phyloP scores from a whole-genome alignment of 805 yeast species.

The Lachancea thermotolerans region DNA sequence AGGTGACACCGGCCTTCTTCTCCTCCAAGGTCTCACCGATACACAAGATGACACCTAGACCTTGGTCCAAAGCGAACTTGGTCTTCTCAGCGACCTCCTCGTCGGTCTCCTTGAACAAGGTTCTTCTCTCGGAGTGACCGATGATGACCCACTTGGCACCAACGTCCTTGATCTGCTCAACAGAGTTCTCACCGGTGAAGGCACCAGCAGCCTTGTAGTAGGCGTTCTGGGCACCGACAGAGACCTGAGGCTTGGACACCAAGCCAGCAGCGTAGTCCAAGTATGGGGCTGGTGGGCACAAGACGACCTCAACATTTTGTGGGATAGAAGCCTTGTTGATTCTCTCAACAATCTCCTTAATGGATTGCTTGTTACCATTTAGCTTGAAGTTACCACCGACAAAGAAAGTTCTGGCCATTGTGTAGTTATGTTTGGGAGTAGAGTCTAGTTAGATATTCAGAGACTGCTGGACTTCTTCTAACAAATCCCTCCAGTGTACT shows the following conservation, averaged over 20 bases:
- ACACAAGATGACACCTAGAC: constrained; percentile 88
- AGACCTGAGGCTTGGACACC: constrained; percentile 65
- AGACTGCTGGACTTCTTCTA: not conserved
- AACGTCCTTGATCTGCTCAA: constrained; percentile 79
- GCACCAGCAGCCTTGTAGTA: constrained; percentile 90
- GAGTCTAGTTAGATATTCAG: not conserved
- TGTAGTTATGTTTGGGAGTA: constrained; percentile 1
- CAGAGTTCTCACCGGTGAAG: constrained; percentile 94
- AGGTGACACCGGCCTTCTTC: constrained; percentile 82
- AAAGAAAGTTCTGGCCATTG: constrained; percentile 81
- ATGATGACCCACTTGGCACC: constrained; percentile 92
- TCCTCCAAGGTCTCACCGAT: constrained; percentile 97
- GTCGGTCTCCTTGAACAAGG: constrained; percentile 83
- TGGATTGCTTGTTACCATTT: constrained; percentile 89
- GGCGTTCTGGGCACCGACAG: constrained; percentile 87
- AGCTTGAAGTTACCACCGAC: constrained; percentile 99
- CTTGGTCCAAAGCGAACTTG: constrained; percentile 85
- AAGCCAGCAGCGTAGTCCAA: constrained; percentile 63
- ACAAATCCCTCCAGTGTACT: not conserved
- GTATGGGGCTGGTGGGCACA: constrained; percentile 96
- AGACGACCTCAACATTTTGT: constrained; percentile 79
- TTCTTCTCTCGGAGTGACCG: constrained; percentile 99
- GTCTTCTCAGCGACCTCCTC: constrained; percentile 89
- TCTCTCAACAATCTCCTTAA: constrained; percentile 74
- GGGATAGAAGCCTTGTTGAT: constrained; percentile 76